phyloP scores from a whole-genome alignment of 768 basidiomycete genomes.

The Fibroporia radiculosa region DNA sequence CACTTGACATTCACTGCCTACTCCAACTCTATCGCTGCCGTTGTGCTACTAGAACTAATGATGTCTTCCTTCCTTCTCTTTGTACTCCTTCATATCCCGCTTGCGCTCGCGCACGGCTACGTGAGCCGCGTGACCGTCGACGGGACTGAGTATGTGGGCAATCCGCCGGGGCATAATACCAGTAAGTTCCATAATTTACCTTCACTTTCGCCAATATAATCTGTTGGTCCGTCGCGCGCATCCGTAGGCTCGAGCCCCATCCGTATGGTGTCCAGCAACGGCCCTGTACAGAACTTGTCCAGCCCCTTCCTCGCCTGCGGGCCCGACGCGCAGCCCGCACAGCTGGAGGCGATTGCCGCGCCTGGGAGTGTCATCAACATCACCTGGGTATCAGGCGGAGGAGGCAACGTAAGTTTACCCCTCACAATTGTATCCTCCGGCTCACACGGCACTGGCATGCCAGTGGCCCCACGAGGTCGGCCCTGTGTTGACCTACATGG shows the following conservation, averaged over 20 bases:
- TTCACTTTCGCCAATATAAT: neutral
- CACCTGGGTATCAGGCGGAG: slow-evolving; percentile 42
- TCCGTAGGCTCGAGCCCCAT: slow-evolving; percentile 21
- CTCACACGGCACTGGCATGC: neutral
- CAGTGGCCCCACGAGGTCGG: slow-evolving; percentile 56
- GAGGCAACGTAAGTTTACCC: slow-evolving; percentile 14
- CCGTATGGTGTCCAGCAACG: slow-evolving; percentile 33
- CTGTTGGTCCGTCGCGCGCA: neutral
- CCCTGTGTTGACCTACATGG: slow-evolving; percentile 71
- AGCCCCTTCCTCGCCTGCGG: slow-evolving; percentile 58
- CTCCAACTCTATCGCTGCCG: no score
- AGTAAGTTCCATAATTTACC: slow-evolving; percentile 22
- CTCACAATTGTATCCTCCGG: slow-evolving; percentile 13
- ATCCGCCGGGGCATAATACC: slow-evolving; percentile 31
- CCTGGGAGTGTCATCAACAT: slow-evolving; percentile 52
- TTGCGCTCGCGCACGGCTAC: slow-evolving; percentile 37
- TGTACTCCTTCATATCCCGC: slow-evolving; percentile 13
- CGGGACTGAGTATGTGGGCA: slow-evolving; percentile 36
- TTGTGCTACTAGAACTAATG: no score
- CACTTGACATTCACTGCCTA: no score
- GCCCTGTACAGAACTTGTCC: slow-evolving; percentile 46
- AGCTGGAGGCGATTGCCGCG: slow-evolving; percentile 44
- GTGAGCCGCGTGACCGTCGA: slow-evolving; percentile 34
- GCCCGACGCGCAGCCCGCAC: slow-evolving; percentile 37
- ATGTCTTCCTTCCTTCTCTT: no score